Percentiles rank a stretch among this genome's conserved stretches.
phyloP scores from a whole-genome alignment of 2,329 filamentous ascomycete species.

The Aspergillus sp. region DNA sequence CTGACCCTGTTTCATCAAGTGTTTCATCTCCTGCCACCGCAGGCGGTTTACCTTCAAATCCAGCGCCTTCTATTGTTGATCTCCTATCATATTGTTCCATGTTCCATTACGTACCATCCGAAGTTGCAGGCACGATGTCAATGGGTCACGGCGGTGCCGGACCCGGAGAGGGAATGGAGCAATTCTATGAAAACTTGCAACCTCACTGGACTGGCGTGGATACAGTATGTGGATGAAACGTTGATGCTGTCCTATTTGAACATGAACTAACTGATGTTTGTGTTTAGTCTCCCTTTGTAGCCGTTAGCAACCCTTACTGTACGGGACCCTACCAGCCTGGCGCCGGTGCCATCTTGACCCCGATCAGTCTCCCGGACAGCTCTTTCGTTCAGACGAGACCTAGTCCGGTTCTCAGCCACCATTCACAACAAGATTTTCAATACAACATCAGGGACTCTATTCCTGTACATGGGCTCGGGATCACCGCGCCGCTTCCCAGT shows the following conservation, averaged over 20 bases:
- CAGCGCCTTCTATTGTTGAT: too few relatives aligned
- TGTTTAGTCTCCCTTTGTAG: constrained; percentile 20
- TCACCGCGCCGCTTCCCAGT: constrained; percentile 28
- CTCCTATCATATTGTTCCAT: too few relatives aligned
- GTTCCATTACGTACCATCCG: constrained; percentile 4
- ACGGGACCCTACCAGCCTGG: constrained; percentile 20
- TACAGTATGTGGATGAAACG: constrained; percentile 21
- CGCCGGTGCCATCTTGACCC: constrained; percentile 27
- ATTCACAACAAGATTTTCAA: constrained; percentile 33
- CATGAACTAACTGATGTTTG: constrained; percentile 7
- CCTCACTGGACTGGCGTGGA: constrained; percentile 24
- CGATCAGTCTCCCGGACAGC: constrained; percentile 35
- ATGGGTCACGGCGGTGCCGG: constrained; percentile 15
- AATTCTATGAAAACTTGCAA: constrained; percentile 23
- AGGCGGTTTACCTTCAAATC: too few relatives aligned
- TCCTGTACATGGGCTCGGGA: constrained; percentile 32
- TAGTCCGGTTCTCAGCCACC: constrained; percentile 32
- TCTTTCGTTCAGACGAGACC: constrained; percentile 24
- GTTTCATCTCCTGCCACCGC: constrained; percentile 19
- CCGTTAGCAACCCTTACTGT: constrained; percentile 27
- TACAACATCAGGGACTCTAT: constrained; percentile 27
- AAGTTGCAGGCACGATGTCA: constrained; percentile 22
- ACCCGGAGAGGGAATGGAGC: constrained; percentile 21
- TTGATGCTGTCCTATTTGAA: neutral
- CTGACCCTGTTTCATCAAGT: constrained; percentile 11